Base-by-base conservation (phyloP, 1,284 basidiomycete species). In the Ceratobasidium sp. region DNA sequence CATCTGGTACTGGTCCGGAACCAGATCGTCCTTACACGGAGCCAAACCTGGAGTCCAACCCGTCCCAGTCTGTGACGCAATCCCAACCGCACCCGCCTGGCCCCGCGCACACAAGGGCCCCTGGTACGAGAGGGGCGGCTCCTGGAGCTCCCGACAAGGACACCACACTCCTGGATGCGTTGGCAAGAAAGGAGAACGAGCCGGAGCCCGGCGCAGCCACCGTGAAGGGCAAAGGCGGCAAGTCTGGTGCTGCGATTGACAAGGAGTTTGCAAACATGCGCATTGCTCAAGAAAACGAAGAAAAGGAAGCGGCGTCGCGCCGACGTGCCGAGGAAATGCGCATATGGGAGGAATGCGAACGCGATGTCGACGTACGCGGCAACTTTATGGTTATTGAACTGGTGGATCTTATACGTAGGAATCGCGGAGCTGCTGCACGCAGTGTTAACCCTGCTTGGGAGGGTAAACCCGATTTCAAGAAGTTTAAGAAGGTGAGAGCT, bases 351-450 rank as follows among this genome's bases (percentile, higher is more conserved):
- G 90, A 93, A 68, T 92, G 95, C 80, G 91, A 90, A 22, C 88
- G 92, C 76, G 87, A 92, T 68, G 82, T 81, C 1, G 85, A 86
- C 68, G 75, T 93, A 63, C 82, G 89, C 66, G 94, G 94, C 0
- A 95, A 95, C 79, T 96, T 95, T 76, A 95, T 96, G 89, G 87
- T 92, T 29, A 87, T 95, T 49, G 83, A 93, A 22, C 92, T 94
- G 79, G 83, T 92, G 83, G 88, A 90, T 31, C 82, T 90, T 48
- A 49, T 61, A 51, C 75, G 49, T 73, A 59, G 66, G 46, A 74
- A 68, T 61, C 75, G 73, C 2, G 76, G 76, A 58, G 8, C 46
- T 34, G 73, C 48, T 24, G 51, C 37, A 39, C 74, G 31, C 73
- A 54, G 24, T 62, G 63, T 78, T 37, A 78, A 78, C 76, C 76